Evolutionary conservation across 2,329 filamentous ascomycete genomes (phyloP), one percentile per base, ranked within the genome.

Genomic region (Botrytis cinerea): DNA sequence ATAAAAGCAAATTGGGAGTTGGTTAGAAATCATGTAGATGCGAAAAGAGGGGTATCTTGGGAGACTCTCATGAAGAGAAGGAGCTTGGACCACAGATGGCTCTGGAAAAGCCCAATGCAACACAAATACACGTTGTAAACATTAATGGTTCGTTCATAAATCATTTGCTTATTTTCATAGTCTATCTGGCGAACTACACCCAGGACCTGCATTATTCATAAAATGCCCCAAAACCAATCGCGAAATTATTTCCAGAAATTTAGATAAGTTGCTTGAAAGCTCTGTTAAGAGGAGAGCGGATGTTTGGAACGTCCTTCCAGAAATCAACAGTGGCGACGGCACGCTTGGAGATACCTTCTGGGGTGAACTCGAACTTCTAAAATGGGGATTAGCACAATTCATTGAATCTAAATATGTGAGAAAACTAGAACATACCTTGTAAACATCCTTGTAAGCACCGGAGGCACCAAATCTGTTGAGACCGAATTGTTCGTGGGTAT

Each of bases 301-400:
- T 88, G 86, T 95, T 95, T 83, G 93, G 87, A 46, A 91, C 90
- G 78, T 92, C 93, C 92, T 98, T 98, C 92, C 94, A 99, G 91
- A 98, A 99, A 83, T 98, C 91, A 81, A 98, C 87, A 77, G 96
- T 99, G 79, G 92, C 92, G 77, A 94, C 84, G 75, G 95, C 96
- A 81, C 96, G 94, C 92, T 98, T 98, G 86, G 93, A 88, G 83
- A 99, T 93, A 78, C 96, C 96, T 86, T 97, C 95, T 71, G 96
- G 93, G 68, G 95, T 99, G 88, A 99, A 98, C 85, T 98, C 96
- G 86, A 99, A 99, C 90, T 98, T 98, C 93, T 97, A 80, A 80
- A 82, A 70, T 73, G 38, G 69, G 79, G 80, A 82, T 86, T 82
- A 87, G 82, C 74, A 78, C 67, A 61, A 70, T 78, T 74, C 76